Evolutionary conservation across 805 yeast species (phyloP), one percentile per base, ranked within the genome.

Genomic region (Pichia rugopelliculosa): DNA sequence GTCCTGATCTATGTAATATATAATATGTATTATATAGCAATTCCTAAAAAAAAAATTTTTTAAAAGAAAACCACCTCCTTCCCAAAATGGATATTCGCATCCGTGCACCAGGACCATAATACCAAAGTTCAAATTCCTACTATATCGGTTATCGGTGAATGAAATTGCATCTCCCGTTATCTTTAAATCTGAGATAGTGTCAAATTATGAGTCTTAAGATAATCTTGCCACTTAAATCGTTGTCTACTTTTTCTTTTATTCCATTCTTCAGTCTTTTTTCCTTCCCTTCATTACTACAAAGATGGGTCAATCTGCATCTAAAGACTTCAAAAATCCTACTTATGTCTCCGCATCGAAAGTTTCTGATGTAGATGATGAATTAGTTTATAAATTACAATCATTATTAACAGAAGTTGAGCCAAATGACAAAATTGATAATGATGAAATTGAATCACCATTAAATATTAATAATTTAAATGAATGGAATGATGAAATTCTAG

Each of bases 401-500:
- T 33, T 63, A 38, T 46, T 62, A 15, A 17, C 23, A 3, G 17
- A 30, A 3, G 9, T 18, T n/a, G 34, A 30, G 7, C 15, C 25
- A 5, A 33, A 36, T 6, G 25, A 25, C 15, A 34, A 21, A 10
- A 4, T n/a, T 21, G 22, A 21, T 37, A 9, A 20, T 38, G n/a
- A 22, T 26, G 36, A 24, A 7, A 20, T 48, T 3, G 47, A 47
- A 10, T 44, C 45, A 11, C 73, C 77, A 15, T 59, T 73, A 36
- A 51, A 62, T 13, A 52, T 59, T 6, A 51, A 56, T 13, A 56
- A 66, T 36, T 66, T 77, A 38, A 50, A 54, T 12, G 50, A 58
- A 4, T 79, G 84, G 84, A 75, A 76, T 53, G 47, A 61, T 1
- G 68, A 67, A 1, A 64, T 79, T 43, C 53, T 67, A 8, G 50